Conservation (phyloP, 1,139 yeast species). For the Zygoascus sp. region DNA sequence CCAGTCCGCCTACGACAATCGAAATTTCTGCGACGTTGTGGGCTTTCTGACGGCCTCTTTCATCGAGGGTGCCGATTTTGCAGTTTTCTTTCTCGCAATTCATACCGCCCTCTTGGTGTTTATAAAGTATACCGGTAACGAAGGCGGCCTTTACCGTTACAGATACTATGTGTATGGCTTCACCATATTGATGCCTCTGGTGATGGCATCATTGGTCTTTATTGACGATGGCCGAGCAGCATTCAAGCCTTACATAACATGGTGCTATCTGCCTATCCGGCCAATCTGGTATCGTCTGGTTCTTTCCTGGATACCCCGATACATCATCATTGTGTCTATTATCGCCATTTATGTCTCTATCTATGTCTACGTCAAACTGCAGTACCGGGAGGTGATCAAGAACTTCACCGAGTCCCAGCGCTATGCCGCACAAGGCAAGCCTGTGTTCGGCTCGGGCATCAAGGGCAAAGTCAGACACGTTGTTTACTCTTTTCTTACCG, state of each 20-base stretch:
- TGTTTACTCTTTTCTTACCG: conserved; percentile 12
- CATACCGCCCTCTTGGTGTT: conserved; percentile 77
- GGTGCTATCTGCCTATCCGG: conserved; percentile 74
- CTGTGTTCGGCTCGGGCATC: conserved; percentile 7
- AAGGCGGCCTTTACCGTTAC: conserved; percentile 70
- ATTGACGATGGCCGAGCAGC: conserved; percentile 37
- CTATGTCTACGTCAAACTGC: conserved; percentile 61
- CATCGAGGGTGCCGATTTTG: conserved; percentile 84
- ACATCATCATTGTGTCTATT: conserved; percentile 58
- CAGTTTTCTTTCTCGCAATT: conserved; percentile 75
- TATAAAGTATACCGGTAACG: conserved; percentile 42
- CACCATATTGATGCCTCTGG: conserved; percentile 57
- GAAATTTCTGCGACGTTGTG: conserved; percentile 60
- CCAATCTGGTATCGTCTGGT: conserved; percentile 75
- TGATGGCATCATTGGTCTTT: conserved; percentile 73
- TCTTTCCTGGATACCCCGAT: conserved; percentile 81
- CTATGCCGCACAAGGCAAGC: conserved; percentile 14
- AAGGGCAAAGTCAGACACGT: not conserved
- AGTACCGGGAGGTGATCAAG: conserved; percentile 30
- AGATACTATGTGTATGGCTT: conserved; percentile 57
- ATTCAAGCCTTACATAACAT: conserved; percentile 49
- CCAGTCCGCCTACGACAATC: conserved; percentile 48
- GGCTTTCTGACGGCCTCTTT: conserved; percentile 84
- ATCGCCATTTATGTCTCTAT: conserved; percentile 63
- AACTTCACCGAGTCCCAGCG: conserved; percentile 28